These are phyloP conservation scores for Cercophora sp. DNA, from an alignment of 495 filamentous ascomycete genomes.

Conservation along the genomic window DNA sequence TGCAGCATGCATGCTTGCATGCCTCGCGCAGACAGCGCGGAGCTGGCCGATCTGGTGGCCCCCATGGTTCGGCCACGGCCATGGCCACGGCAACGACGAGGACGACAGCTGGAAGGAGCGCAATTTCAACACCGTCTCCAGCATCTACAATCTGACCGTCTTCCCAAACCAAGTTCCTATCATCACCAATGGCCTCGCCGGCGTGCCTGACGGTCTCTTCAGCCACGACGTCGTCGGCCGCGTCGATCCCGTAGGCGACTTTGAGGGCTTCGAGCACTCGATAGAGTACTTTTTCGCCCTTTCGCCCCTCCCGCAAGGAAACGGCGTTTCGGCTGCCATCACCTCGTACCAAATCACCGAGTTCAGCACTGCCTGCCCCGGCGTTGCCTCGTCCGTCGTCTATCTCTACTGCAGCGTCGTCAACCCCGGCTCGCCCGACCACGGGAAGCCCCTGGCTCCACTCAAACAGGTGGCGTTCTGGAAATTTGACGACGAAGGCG, in stretches of 20 bases:
- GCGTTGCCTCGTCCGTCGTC: conserved; percentile 32
- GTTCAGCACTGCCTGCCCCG: conserved; percentile 30
- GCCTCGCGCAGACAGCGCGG: conserved; percentile 13
- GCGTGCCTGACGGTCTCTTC: conserved; percentile 36
- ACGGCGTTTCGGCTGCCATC: conserved; percentile 25
- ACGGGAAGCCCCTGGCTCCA: conserved; percentile 26
- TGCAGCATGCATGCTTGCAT: conserved; percentile 14
- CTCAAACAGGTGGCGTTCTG: conserved; percentile 37
- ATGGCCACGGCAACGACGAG: background rate
- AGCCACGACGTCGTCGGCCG: conserved; percentile 30
- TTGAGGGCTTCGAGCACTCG: conserved; percentile 33
- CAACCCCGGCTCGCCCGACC: conserved; percentile 21
- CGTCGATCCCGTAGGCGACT: conserved; percentile 35
- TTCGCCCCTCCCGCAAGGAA: conserved; percentile 28
- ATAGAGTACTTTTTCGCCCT: conserved; percentile 41
- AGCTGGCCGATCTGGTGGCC: conserved; percentile 15
- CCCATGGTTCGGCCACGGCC: conserved; percentile 1
- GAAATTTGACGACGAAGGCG: conserved; percentile 31
- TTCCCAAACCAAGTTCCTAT: conserved; percentile 40
- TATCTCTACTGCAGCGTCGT: conserved; percentile 33
- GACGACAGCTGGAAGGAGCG: conserved; percentile 15
- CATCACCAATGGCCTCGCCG: conserved; percentile 23
- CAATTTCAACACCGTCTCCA: conserved; percentile 35
- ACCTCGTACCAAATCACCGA: conserved; percentile 31
- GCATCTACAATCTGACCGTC: conserved; percentile 40